Percentiles rank a stretch among this genome's conserved stretches.
These are phyloP conservation scores for Exophiala alcalophila DNA, from an alignment of 2,329 filamentous ascomycete species.

Conservation along the genomic window DNA sequence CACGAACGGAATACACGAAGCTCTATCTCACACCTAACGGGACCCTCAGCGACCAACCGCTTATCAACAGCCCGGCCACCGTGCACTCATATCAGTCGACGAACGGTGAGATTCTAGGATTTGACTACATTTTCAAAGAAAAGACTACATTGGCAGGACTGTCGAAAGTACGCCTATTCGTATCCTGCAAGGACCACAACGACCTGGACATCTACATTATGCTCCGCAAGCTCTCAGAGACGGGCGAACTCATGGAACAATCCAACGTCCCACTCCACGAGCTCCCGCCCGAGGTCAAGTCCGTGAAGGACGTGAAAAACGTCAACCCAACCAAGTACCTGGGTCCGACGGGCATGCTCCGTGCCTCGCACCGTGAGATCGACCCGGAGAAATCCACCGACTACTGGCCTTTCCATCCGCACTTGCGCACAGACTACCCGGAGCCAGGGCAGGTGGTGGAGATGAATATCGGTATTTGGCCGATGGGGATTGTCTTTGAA, in stretches of 20 bases:
- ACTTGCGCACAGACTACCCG: slow-evolving; percentile 42
- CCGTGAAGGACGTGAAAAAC: slow-evolving; percentile 38
- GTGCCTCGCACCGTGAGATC: slow-evolving; percentile 45
- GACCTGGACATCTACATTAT: slow-evolving; percentile 48
- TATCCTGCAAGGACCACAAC: slow-evolving; percentile 42
- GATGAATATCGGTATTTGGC: slow-evolving; percentile 50
- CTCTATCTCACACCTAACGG: slow-evolving; percentile 31
- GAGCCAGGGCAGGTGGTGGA: slow-evolving; percentile 43
- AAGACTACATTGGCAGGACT: slow-evolving; percentile 41
- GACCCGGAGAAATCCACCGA: slow-evolving; percentile 34
- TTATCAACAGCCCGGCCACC: neutral
- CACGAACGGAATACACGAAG: slow-evolving; percentile 21
- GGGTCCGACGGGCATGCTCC: slow-evolving; percentile 44
- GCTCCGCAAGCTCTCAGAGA: slow-evolving; percentile 44
- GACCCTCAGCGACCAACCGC: slow-evolving; percentile 19
- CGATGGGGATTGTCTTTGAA: slow-evolving; percentile 47
- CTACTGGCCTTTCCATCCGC: slow-evolving; percentile 40
- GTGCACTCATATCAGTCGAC: slow-evolving; percentile 11
- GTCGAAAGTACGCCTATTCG: slow-evolving; percentile 48
- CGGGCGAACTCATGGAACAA: slow-evolving; percentile 43
- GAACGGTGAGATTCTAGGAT: slow-evolving; percentile 28
- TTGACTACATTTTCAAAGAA: slow-evolving; percentile 41
- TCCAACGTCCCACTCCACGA: slow-evolving; percentile 44
- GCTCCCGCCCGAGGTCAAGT: slow-evolving; percentile 35
- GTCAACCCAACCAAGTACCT: slow-evolving; percentile 39